phyloP scores from a whole-genome alignment of 306 rosid genomes.

The Trifolium subterraneum region DNA sequence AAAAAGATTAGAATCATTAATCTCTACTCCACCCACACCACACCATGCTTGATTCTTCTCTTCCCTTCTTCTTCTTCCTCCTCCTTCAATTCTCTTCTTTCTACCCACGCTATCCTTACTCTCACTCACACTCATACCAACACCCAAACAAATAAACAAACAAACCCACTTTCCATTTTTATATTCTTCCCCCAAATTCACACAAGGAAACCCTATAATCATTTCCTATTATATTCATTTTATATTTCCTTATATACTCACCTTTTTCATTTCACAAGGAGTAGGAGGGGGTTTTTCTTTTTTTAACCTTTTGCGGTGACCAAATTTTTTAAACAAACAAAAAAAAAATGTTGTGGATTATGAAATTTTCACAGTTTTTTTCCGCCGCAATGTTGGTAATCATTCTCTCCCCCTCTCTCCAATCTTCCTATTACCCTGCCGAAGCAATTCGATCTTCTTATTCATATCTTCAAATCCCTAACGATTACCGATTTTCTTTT shows the following conservation, averaged over 20 bases:
- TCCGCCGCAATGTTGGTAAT: slow-evolving; percentile 69
- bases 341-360: slow-evolving; percentile 58
- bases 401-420: slow-evolving; percentile 73
- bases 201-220: too few relatives aligned
- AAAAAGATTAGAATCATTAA: not conserved
- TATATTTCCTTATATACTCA: not conserved
- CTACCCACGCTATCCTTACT: slow-evolving; percentile 53
- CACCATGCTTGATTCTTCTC: slow-evolving; percentile 36
- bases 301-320: not conserved
- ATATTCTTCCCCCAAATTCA: not conserved
- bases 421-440: slow-evolving; percentile 72
- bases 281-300: slow-evolving; percentile 1
- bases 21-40: slow-evolving; percentile 41
- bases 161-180: slow-evolving; percentile 19
- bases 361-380: slow-evolving; percentile 62
- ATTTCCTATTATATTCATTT: too few relatives aligned
- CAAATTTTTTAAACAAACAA: too few relatives aligned
- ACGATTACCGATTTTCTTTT: slow-evolving; percentile 50
- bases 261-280: slow-evolving; percentile 35
- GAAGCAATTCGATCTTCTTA: slow-evolving; percentile 73
- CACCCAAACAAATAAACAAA: not conserved
- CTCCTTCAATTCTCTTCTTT: slow-evolving; percentile 50
- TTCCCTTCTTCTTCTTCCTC: not conserved
- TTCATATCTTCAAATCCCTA: slow-evolving; percentile 30
- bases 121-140: slow-evolving; percentile 34